Conservation (phyloP, 305 asterid genomes). For the Andrographis paniculata region DNA sequence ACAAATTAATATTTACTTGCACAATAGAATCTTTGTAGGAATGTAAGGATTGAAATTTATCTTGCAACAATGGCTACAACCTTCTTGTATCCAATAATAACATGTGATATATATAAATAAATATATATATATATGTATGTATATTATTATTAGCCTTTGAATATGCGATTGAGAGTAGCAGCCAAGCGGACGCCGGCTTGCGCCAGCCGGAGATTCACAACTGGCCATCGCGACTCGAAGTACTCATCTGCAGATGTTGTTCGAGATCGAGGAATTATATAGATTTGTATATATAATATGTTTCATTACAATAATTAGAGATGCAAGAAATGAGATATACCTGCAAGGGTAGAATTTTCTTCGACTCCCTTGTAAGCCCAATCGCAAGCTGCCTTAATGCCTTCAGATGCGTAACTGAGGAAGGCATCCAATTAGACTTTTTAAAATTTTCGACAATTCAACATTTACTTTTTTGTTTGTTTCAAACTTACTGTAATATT, state of each 20-base stretch:
- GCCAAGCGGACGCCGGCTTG: not conserved
- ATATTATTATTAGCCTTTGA: not conserved
- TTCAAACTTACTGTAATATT: too few relatives aligned
- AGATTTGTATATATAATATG: too few relatives aligned
- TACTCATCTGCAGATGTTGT: not conserved
- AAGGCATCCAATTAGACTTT: too few relatives aligned
- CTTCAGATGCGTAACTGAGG: not conserved
- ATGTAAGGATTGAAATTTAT: too few relatives aligned
- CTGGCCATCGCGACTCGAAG: not conserved
- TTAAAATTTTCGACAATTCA: not conserved
- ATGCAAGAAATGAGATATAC: not conserved
- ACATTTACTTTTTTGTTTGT: too few relatives aligned
- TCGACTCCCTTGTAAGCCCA: not conserved
- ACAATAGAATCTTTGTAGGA: too few relatives aligned
- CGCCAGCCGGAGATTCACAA: not conserved
- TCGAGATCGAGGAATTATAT: not conserved
- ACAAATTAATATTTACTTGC: too few relatives aligned
- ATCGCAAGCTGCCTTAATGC: not conserved
- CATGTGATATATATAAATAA: too few relatives aligned
- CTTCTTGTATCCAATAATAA: too few relatives aligned
- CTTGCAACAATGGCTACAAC: too few relatives aligned
- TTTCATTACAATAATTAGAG: too few relatives aligned
- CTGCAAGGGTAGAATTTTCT: not conserved
- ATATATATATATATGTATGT: too few relatives aligned
- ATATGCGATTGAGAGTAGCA: not conserved